Percentiles rank a stretch among this genome's conserved stretches.
phyloP scores from a whole-genome alignment of 1,284 basidiomycete species.

The Fomitopsis betulina region DNA sequence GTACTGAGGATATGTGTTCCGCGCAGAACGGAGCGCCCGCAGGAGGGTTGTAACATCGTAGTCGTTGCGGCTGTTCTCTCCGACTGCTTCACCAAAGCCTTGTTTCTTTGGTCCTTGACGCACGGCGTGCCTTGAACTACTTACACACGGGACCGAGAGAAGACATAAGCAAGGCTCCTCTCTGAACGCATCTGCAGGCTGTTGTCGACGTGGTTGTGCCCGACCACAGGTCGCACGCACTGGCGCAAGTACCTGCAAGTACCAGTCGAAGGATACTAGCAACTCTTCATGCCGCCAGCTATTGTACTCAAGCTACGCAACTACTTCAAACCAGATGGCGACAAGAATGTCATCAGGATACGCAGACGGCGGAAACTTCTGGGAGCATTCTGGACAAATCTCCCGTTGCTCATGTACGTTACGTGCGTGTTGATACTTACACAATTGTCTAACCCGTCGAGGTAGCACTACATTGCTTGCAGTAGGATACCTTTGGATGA shows the following conservation, averaged over 20 bases:
- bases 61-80: too few species aligned
- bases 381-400: conserved; percentile 10
- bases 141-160: too few species aligned
- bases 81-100: too few species aligned
- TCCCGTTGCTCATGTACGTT: conserved; percentile 29
- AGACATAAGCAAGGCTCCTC: too few species aligned
- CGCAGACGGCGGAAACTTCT: conserved; percentile 33
- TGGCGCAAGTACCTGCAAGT: too few species aligned
- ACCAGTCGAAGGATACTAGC: too few species aligned
- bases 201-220: too few species aligned
- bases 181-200: too few species aligned
- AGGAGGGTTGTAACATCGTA: too few species aligned
- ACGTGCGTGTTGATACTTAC: background rate
- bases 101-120: too few species aligned
- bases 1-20: background rate
- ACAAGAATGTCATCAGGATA: conserved; percentile 32
- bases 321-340: conserved; percentile 8
- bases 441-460: background rate
- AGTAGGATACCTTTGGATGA: conserved; percentile 72
- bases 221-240: background rate
- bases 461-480: conserved; percentile 52
- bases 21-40: background rate
- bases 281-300: background rate
- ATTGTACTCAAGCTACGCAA: conserved; percentile 3
- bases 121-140: too few species aligned